Evolutionary conservation across 768 basidiomycete genomes (phyloP), one percentile per base, ranked within the genome.

Genomic region (Serpula lacrymans): DNA sequence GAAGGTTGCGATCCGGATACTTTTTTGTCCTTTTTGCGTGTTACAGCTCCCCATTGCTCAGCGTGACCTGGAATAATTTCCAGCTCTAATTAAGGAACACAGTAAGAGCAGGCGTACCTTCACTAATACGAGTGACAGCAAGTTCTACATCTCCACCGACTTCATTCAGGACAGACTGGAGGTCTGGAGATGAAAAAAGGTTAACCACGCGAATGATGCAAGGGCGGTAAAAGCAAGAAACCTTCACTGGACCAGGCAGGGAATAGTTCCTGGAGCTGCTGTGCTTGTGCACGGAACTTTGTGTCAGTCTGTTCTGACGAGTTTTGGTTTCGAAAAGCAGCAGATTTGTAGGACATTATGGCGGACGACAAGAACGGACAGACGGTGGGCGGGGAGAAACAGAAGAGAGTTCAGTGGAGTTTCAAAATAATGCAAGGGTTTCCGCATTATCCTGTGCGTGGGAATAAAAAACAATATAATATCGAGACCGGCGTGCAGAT

Each of bases 21-120:
- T 65, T 88, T 90, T 73, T 90, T 89, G 62, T 91, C 87, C 70
- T 88, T 92, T 77, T 89, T 91, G 63, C 78, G 83, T 47, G 78
- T 79, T 42, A 89, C 88, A 40, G 86, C 78, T 37, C 77, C 88
- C 88, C 88, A 92, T 55, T 83, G 85, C 59, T 82, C 78, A 34
- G 74, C 84, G 49, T 72, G 71, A 54, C 88, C 88, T 91, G 57
- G 37, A 40, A 30, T 42, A 37, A 42, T 25, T 24, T 54, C 37
- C 59, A 46, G 34, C 53, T 45, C 18, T 41, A 39, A 27, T 12
- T 2, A 9, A 33, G 28, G 7, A 27, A 23, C 7, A 30, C 6
- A 3, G 1, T 9, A 27, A 33, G 12, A 12, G 30, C 20, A 2
- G 23, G 49, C 65, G 7, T 16, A 87, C 88, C 88, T 58, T 91